Conservation (phyloP, 108 stramenopile genomes). For the Nitzschia sp. region DNA sequence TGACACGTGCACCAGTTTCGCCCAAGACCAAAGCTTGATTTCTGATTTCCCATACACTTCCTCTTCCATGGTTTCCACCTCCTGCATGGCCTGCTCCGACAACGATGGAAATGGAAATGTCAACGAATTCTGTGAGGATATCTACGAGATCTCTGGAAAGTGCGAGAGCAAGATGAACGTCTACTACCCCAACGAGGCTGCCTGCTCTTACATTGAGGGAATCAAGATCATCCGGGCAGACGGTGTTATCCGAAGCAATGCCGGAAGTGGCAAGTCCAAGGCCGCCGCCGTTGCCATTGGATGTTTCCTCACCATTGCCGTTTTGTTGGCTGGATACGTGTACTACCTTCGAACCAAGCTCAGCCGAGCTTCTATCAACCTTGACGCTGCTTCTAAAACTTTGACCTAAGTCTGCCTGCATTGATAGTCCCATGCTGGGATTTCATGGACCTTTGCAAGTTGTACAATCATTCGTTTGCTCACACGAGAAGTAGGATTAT, state of each 20-base stretch:
- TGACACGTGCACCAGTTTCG: conserved; percentile 71
- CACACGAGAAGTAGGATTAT: conserved; percentile 4
- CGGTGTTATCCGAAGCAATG: conserved; percentile 74
- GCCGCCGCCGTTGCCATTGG: conserved; percentile 73
- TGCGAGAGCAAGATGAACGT: conserved; percentile 75
- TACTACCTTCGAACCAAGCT: conserved; percentile 79
- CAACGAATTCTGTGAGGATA: conserved; percentile 54
- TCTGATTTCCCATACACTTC: conserved; percentile 58
- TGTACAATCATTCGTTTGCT: conserved; percentile 10
- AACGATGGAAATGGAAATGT: conserved; percentile 41
- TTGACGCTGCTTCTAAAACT: conserved; percentile 37
- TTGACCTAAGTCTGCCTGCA: conserved; percentile 15
- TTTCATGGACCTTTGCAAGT: conserved; percentile 17
- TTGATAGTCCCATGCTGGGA: conserved; percentile 8
- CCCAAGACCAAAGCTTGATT: conserved; percentile 24
- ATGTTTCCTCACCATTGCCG: conserved; percentile 65
- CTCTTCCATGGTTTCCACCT: conserved; percentile 49
- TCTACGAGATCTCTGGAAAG: conserved; percentile 75
- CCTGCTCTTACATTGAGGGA: conserved; percentile 82
- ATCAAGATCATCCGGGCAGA: conserved; percentile 79
- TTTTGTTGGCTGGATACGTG: conserved; percentile 74
- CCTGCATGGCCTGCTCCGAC: conserved; percentile 50
- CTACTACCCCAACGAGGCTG: conserved; percentile 74
- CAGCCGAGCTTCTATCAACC: conserved; percentile 55
- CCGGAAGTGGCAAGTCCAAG: conserved; percentile 57